These are phyloP conservation scores for Penicillium concentricum DNA, from an alignment of 2,329 filamentous ascomycete genomes.

Conservation along the genomic window DNA sequence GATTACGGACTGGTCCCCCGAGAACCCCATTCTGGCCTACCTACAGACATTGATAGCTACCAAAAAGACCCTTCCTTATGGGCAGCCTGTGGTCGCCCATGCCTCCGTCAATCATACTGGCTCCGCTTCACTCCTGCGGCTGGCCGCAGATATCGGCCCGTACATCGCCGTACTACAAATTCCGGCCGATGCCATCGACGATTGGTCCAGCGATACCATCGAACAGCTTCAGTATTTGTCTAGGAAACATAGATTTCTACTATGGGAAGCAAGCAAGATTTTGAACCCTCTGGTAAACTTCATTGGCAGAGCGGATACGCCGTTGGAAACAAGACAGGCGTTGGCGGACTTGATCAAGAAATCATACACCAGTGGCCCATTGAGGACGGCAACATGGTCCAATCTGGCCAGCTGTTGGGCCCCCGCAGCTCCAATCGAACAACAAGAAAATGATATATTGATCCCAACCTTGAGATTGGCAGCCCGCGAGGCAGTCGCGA, in stretches of 20 bases:
- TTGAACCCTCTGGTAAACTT: conserved; percentile 38
- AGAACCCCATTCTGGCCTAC: conserved; percentile 40
- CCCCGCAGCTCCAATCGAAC: conserved; percentile 33
- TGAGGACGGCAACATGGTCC: conserved; percentile 41
- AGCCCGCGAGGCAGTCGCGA: conserved; percentile 43
- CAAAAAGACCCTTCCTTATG: conserved; percentile 40
- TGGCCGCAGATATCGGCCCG: conserved; percentile 60
- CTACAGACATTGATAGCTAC: conserved; percentile 32
- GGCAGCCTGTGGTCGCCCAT: conserved; percentile 44
- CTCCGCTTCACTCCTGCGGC: conserved; percentile 53
- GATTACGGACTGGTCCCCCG: conserved; percentile 17
- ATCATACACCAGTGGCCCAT: conserved; percentile 40
- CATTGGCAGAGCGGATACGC: conserved; percentile 26
- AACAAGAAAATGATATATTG: conserved; percentile 42
- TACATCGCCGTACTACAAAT: conserved; percentile 62
- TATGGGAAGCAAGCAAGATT: conserved; percentile 44
- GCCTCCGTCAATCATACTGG: conserved; percentile 59
- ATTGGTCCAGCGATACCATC: conserved; percentile 59
- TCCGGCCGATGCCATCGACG: conserved; percentile 61
- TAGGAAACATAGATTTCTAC: conserved; percentile 39
- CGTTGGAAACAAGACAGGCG: conserved; percentile 31
- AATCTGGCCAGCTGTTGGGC: conserved; percentile 42
- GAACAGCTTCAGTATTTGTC: conserved; percentile 35
- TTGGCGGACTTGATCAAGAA: conserved; percentile 37
- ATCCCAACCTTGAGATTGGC: conserved; percentile 44